Percentiles rank a stretch among this genome's conserved stretches.
phyloP scores from a whole-genome alignment of 495 filamentous ascomycete genomes.

The Oleoguttula mirabilis region DNA sequence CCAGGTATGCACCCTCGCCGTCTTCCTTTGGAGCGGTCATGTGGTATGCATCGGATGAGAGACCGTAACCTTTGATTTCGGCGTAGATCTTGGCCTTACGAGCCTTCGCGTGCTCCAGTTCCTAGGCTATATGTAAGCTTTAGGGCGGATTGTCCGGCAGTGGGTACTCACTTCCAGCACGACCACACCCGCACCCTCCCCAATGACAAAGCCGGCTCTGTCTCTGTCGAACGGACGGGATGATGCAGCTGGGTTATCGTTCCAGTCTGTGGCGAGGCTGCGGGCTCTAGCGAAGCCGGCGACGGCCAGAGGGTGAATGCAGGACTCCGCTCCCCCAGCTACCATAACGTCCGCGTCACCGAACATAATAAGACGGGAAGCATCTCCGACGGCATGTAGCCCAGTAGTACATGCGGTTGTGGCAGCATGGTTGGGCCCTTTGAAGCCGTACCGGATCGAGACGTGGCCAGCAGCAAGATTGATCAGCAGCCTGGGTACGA shows the following conservation, averaged over 20 bases:
- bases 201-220: slow-evolving; percentile 78
- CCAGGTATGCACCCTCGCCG: slow-evolving; percentile 64
- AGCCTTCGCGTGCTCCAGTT: slow-evolving; percentile 72
- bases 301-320: slow-evolving; percentile 87
- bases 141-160: neutral
- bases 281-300: slow-evolving; percentile 81
- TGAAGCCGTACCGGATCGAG: slow-evolving; percentile 83
- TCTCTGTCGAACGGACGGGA: slow-evolving; percentile 82
- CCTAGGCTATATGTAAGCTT: slow-evolving; percentile 33
- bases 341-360: slow-evolving; percentile 92
- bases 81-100: slow-evolving; percentile 77
- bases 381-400: slow-evolving; percentile 87
- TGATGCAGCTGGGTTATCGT: slow-evolving; percentile 56
- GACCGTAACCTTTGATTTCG: slow-evolving; percentile 78
- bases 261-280: slow-evolving; percentile 70
- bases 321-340: slow-evolving; percentile 85
- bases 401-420: slow-evolving; percentile 95
- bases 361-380: slow-evolving; percentile 75
- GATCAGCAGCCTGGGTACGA: slow-evolving; percentile 84
- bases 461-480: slow-evolving; percentile 92
- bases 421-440: slow-evolving; percentile 79
- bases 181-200: slow-evolving; percentile 80
- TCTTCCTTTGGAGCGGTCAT: slow-evolving; percentile 79
- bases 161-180: slow-evolving; percentile 57
- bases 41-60: slow-evolving; percentile 78